Evolutionary conservation across 495 filamentous ascomycete species (phyloP), one percentile per base, ranked within the genome.

Genomic region (Aspergillus taichungensis): DNA sequence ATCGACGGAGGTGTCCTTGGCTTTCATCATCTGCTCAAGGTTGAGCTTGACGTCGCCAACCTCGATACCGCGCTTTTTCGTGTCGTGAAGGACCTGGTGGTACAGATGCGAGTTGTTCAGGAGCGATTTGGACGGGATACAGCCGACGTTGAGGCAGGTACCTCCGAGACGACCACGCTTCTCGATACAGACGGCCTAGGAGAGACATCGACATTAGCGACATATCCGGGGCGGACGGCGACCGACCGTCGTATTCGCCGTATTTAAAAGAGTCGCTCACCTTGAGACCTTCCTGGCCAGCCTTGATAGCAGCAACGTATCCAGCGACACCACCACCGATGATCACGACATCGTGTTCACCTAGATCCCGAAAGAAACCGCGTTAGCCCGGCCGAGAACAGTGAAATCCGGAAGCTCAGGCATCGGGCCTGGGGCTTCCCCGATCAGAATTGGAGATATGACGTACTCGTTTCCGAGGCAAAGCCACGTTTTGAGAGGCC

Each of bases 81-180:
- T 88, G 73, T 98, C 92, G 74, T 98, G 92, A 35, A 91, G 82
- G 58, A 96, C 84, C 72, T 89, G 84, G 76, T 98, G 92, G 79
- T 97, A 97, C 42, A 98, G 80, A 67, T 95, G 87, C 53, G 94
- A 95, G 77, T 97, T 98, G 82, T 98, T 97, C 64, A 98, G 87
- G 56, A 98, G 87, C 38, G 92, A 96, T 71, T 98, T 98, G 46
- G 92, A 97, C 37, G 92, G 92, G 59, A 98, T 98, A 72, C 92
- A 98, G 69, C 92, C 92, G 63, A 98, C 92, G 72, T 98, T 98
- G 56, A 98, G 74, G 76, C 92, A 98, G 52, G 92, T 98, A 59
- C 92, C 92, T 54, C 92, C 92, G 56, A 98, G 83, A 46, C 79
- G 77, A 53, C 90, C 92, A 59, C 92, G 89, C 77, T 98, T 98